These are phyloP conservation scores for Silybum marianum DNA, from an alignment of 129 eudicot genomes.

Conservation along the genomic window DNA sequence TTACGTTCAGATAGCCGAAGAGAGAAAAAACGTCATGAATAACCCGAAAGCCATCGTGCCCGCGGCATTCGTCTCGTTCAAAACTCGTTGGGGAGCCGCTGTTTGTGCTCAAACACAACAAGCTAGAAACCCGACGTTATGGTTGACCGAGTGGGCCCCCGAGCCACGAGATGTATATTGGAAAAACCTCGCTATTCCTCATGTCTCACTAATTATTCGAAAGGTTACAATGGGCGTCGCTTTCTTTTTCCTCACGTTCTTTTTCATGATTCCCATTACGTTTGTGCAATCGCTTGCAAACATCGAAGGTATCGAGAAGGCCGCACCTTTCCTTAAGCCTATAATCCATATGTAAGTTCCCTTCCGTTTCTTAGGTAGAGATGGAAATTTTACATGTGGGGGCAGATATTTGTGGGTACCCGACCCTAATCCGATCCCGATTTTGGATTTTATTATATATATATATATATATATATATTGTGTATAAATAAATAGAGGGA, in stretches of 20 bases:
- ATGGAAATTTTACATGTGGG: too few relatives aligned
- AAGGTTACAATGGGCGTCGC: constrained; percentile 60
- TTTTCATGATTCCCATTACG: constrained; percentile 78
- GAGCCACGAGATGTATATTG: constrained; percentile 88
- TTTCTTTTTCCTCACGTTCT: constrained; percentile 85
- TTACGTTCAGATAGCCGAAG: constrained; percentile 64
- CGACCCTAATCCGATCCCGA: too few relatives aligned
- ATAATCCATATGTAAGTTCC: constrained; percentile 65
- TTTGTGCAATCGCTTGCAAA: constrained; percentile 82
- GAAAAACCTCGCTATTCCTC: constrained; percentile 75
- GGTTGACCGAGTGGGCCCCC: constrained; percentile 92
- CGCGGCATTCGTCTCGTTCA: constrained; percentile 84
- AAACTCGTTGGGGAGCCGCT: constrained; percentile 90
- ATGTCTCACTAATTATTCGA: constrained; percentile 62
- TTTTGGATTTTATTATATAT: too few relatives aligned
- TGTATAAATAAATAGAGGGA: too few relatives aligned
- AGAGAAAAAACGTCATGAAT: constrained; percentile 52
- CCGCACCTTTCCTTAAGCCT: constrained; percentile 55
- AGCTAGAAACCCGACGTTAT: constrained; percentile 66
- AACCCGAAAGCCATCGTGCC: constrained; percentile 71
- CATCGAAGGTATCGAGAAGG: constrained; percentile 72
- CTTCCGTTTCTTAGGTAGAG: neutral
- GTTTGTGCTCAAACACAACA: constrained; percentile 93
- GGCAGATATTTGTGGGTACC: too few relatives aligned
- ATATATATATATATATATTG: too few relatives aligned